A percentile compares a stretch with the other conserved stretches of the same genome.
phyloP scores from a whole-genome alignment of 768 basidiomycete genomes.

The Pleurotus citrinopileatus region DNA sequence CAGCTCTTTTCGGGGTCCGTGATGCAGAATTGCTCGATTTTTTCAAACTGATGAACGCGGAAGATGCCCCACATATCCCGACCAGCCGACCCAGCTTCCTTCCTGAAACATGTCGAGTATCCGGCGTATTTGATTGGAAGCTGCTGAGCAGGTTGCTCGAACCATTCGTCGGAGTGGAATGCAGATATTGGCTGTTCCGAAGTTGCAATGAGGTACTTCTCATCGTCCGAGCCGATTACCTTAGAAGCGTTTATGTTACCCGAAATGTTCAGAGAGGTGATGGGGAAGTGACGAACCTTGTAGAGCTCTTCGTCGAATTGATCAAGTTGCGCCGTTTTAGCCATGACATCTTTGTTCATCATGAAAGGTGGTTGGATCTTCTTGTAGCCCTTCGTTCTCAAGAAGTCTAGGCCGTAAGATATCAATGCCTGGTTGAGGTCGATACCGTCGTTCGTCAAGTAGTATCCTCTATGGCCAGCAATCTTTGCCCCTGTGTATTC shows the following conservation, averaged over 20 bases:
- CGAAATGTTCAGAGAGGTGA: not conserved
- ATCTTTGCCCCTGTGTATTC: slow-evolving; percentile 78
- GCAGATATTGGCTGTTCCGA: slow-evolving; percentile 99
- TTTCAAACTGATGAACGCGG: slow-evolving; percentile 99
- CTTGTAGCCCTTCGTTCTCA: slow-evolving; percentile 79
- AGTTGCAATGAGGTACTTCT: slow-evolving; percentile 98
- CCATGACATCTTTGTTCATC: slow-evolving; percentile 98
- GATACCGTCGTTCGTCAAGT: slow-evolving; percentile 91
- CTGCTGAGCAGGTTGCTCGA: slow-evolving; percentile 87
- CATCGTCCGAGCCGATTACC: slow-evolving; percentile 88
- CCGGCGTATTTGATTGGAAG: slow-evolving; percentile 91
- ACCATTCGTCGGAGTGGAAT: slow-evolving; percentile 96
- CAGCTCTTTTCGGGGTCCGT: slow-evolving; percentile 94
- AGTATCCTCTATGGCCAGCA: slow-evolving; percentile 94
- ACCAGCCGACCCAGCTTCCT: slow-evolving; percentile 96
- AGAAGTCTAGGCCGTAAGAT: slow-evolving; percentile 91
- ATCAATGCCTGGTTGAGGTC: slow-evolving; percentile 97
- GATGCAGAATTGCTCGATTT: slow-evolving; percentile 95
- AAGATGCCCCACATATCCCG: slow-evolving; percentile 99
- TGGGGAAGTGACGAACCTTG: slow-evolving; percentile 57
- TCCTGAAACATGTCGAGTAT: slow-evolving; percentile 96
- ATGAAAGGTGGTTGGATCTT: slow-evolving; percentile 97
- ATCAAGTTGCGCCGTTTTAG: slow-evolving; percentile 95
- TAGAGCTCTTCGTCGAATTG: slow-evolving; percentile 99
- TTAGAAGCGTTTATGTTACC: slow-evolving; percentile 20